Conservation (phyloP, 352 stramenopile species). For the Globisporangium megalacanthum region DNA sequence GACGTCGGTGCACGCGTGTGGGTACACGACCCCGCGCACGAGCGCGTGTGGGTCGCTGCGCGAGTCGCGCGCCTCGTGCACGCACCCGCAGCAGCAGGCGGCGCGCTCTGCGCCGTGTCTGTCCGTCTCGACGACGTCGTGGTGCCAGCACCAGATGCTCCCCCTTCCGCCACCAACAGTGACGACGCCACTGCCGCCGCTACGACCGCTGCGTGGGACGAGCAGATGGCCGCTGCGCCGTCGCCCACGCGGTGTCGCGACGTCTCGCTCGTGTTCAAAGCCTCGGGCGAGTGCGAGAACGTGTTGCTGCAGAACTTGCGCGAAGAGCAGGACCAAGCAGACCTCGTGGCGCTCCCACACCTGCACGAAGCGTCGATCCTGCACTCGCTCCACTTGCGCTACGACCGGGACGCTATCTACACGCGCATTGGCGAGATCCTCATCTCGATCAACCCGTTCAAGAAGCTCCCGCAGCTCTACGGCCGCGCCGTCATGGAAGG, state of each 20-base stretch:
- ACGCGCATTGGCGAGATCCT: conserved; percentile 85
- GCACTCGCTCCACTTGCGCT: conserved; percentile 89
- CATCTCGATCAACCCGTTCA: conserved; percentile 87
- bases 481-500: conserved; percentile 82
- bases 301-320: conserved; percentile 64
- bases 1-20: conserved; percentile 69
- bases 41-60: conserved; percentile 58
- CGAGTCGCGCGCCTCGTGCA: conserved; percentile 20
- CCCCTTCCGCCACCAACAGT: not conserved
- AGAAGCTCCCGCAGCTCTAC: conserved; percentile 82
- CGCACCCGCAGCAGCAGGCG: not conserved
- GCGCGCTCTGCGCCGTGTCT: conserved; percentile 1
- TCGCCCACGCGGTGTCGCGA: conserved; percentile 18
- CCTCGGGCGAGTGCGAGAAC: conserved; percentile 52
- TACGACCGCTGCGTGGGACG: not conserved
- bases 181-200: not conserved
- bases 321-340: conserved; percentile 58
- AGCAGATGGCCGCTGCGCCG: conserved; percentile 6
- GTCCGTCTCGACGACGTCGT: not conserved
- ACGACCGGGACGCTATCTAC: conserved; percentile 93
- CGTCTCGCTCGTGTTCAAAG: conserved; percentile 29
- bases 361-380: conserved; percentile 94
- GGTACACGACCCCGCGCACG: conserved; percentile 45
- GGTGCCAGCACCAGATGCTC: not conserved
- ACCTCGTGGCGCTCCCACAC: conserved; percentile 85